Base-by-base conservation (phyloP, 208 protist species). In the Ichthyophonus hoferi region DNA sequence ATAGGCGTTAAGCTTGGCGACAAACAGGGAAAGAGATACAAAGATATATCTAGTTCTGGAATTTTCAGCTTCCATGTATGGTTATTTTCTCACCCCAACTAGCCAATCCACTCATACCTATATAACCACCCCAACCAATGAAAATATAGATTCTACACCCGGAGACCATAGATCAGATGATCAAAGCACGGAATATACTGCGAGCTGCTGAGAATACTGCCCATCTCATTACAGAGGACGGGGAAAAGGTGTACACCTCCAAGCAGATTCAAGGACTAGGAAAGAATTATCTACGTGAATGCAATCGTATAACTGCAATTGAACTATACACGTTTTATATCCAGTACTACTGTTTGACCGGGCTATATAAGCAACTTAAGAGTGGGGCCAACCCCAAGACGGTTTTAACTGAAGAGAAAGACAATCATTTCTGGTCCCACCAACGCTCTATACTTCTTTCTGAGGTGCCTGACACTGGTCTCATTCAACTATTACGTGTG, bases 241-340 rank as follows among this genome's bases (percentile, higher is more conserved):
- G 81, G 17, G n/a, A 85, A 14, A 7, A 14, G 35, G 40, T 85
- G 33, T 85, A 85, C 81, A 85, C 81, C 38, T 14, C 38, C 39
- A 17, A 38, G 31, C n/a, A 85, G 12, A 58, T 58, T 3, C 24
- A 2, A n/a, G 38, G 24, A 33, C 40, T 85, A 12, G 81, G 81
- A 14, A 85, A 85, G 41, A 85, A 85, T 38, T 85, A 85, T 0
- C n/a, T 17, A 7, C 38, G n/a, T 17, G 81, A 85, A 37, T 31
- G 81, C 39, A 38, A 17, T 40, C 24, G 24, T 7, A 85, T 41
- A n/a, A 58, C 12, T 24, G 81, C 33, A 33, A 37, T 85, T n/a
- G n/a, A 85, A 12, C 33, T 38, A 17, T 85, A 41, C 81, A 85
- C 81, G 38, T 85, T 85, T 35, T 85, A 85, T 35, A n/a, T 38